Base-by-base conservation (phyloP, 2,329 filamentous ascomycete species). In the Cladosporium sp. region DNA sequence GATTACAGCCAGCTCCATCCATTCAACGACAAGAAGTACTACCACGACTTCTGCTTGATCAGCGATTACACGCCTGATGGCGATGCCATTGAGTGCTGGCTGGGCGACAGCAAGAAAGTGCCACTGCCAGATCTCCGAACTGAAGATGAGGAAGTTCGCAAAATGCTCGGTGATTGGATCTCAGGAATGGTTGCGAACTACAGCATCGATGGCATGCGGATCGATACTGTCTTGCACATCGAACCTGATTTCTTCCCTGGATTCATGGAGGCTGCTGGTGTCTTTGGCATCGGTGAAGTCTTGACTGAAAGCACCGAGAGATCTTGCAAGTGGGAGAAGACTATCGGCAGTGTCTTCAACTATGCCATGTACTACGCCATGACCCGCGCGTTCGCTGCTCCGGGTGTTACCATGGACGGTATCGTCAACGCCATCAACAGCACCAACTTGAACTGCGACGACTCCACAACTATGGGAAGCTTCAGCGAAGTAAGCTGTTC, bases 21-120 rank as follows among this genome's bases (percentile, higher is more conserved):
- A 8, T 86, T 89, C 70, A 83, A 89, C 74, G 76, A 84, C 30
- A 66, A 80, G 21, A 81, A 80, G 26, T 88, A 88, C 70, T 91
- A 86, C 76, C 88, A 91, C 72, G 53, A 82, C 1, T 85, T 83
- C 71, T 91, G 89, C 75, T 71, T 72, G 3, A 80, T 86, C 61
- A 73, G 89, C 74, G 88, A 87, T 76, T 57, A 66, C 32, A 72
- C 75, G 43, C 76, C 88, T 72, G 70, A 73, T 46, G 71, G 68
- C 14, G 71, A 77, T 43, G 76, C 78, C 6, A 76, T 81, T 66
- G 63, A 75, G 59, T 84, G 85, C 74, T 85, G 84, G 83, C 76
- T 84, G 26, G 84, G 84, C 13, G 80, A 84, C 69, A 72, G 76
- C 16, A 77, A 78, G 28, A 77, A 72, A 2, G 80, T 84, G 14